These are phyloP conservation scores for Melaleuca alternifolia DNA, from an alignment of 345 rosid species.

Conservation along the genomic window DNA sequence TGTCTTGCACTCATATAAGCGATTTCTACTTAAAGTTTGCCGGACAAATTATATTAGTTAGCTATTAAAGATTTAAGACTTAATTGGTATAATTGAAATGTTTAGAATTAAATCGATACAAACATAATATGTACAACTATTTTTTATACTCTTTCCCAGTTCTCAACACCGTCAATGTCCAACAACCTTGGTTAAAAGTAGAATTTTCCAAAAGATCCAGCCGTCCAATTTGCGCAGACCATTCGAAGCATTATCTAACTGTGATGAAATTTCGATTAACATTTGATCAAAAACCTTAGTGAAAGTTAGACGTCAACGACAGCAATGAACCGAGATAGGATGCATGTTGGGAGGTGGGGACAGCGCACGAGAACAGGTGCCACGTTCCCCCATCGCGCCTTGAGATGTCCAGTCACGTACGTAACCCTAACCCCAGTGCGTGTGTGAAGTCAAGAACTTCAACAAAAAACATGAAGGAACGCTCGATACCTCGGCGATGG, in stretches of 20 bases:
- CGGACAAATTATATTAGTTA: too few relatives aligned
- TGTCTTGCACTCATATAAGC: too few relatives aligned
- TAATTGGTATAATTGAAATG: too few relatives aligned
- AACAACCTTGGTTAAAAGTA: neutral
- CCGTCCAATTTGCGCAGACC: neutral
- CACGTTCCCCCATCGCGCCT: neutral
- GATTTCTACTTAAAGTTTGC: too few relatives aligned
- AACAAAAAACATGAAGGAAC: neutral
- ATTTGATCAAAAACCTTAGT: neutral
- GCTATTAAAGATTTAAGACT: too few relatives aligned
- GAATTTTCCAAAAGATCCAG: fast-evolving
- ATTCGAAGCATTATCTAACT: neutral
- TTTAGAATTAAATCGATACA: too few relatives aligned
- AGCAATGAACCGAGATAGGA: neutral
- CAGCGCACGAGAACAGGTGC: neutral
- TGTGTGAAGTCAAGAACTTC: neutral
- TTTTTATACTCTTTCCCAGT: too few relatives aligned
- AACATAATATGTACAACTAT: too few relatives aligned
- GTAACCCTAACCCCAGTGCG: neutral
- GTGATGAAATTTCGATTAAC: neutral
- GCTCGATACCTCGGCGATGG: neutral
- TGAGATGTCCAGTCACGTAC: neutral
- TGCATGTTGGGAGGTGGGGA: neutral
- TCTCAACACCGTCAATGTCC: too few relatives aligned
- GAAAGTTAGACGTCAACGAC: neutral